Percentiles rank a stretch among this genome's conserved stretches.
These are phyloP conservation scores for Torulaspora indica DNA, from an alignment of 805 yeast genomes.

Conservation along the genomic window DNA sequence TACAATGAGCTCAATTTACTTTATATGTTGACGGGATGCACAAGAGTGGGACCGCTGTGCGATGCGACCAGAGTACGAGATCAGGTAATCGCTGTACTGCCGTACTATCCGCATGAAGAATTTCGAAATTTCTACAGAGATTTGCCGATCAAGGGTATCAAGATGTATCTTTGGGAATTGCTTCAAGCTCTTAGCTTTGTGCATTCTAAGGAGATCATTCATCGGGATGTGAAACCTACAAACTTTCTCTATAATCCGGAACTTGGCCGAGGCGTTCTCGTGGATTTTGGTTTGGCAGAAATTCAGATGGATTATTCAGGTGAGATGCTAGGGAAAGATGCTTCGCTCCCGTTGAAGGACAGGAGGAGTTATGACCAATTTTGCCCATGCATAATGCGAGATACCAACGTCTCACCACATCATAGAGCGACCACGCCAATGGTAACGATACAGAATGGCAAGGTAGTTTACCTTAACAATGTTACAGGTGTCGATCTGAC, in stretches of 20 bases:
- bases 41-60: constrained; percentile 78
- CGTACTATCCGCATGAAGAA: constrained; percentile 86
- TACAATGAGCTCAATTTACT: constrained; percentile 79
- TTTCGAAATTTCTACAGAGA: constrained; percentile 82
- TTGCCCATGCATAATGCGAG: constrained; percentile 57
- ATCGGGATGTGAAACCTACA: constrained; percentile 87
- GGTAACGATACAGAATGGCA: constrained; percentile 34
- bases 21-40: constrained; percentile 60
- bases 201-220: constrained; percentile 74
- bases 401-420: constrained; percentile 6
- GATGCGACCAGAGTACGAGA: constrained; percentile 86
- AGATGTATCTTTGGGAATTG: constrained; percentile 72
- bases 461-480: constrained; percentile 32
- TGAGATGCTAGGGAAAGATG: constrained; percentile 14
- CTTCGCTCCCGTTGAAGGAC: constrained; percentile 15
- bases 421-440: constrained; percentile 19
- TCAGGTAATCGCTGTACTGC: constrained; percentile 88
- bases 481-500: constrained; percentile 38
- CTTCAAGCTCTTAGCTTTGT: constrained; percentile 64
- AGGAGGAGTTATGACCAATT: constrained; percentile 32
- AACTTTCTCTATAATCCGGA: constrained; percentile 62
- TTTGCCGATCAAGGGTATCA: constrained; percentile 72
- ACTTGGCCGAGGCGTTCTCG: constrained; percentile 75
- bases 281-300: constrained; percentile 92
- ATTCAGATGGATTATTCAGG: constrained; percentile 35